A percentile compares a stretch with the other conserved stretches of the same genome.
Conservation (phyloP, 306 rosid species). For the Acacia crassicarpa region DNA sequence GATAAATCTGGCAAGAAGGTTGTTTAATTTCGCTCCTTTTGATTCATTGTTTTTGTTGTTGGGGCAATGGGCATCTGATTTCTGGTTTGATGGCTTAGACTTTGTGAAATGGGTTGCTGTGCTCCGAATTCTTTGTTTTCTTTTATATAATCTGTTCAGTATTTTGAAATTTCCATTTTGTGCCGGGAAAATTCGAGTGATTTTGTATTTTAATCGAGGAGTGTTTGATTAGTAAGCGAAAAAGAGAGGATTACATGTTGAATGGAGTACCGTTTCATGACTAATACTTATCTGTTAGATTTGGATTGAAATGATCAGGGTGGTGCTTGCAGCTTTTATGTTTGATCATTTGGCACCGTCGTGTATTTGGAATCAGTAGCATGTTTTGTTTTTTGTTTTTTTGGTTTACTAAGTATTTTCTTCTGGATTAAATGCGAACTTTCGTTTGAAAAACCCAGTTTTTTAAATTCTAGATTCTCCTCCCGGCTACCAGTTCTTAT, state of each 20-base stretch:
- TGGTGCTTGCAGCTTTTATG: background rate
- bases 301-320: background rate
- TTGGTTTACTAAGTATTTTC: no score
- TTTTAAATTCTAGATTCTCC: no score
- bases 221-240: background rate
- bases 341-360: background rate
- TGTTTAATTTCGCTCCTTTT: background rate
- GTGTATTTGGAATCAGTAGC: no score
- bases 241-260: background rate
- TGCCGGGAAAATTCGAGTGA: background rate
- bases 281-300: background rate
- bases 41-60: background rate
- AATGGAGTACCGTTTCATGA: background rate
- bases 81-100: background rate
- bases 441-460: no score
- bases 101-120: constrained; percentile 11
- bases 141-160: background rate
- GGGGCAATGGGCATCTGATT: background rate
- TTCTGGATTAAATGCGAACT: no score
- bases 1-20: constrained; percentile 69
- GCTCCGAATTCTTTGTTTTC: background rate
- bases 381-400: no score
- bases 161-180: background rate
- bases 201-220: background rate
- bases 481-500: background rate